These are phyloP conservation scores for Torulaspora quercuum DNA, from an alignment of 805 yeast species.

Conservation along the genomic window DNA sequence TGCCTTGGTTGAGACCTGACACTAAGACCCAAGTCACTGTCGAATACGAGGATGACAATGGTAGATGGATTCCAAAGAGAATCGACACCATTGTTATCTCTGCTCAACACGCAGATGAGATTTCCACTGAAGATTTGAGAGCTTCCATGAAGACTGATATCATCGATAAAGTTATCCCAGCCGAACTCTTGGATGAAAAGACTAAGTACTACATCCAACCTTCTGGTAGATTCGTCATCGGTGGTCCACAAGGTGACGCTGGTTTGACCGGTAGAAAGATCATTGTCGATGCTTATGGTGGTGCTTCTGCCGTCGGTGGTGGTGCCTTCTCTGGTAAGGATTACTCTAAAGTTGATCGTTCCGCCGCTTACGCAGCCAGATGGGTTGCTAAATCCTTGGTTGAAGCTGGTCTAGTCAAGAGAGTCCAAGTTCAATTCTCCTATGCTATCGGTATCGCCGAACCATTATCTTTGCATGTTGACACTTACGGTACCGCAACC, in stretches of 20 bases:
- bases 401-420: slow-evolving; percentile 89
- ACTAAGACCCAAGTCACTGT: slow-evolving; percentile 99
- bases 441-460: slow-evolving; percentile 99
- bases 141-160: slow-evolving; percentile 70
- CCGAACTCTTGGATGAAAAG: slow-evolving; percentile 84
- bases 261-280: slow-evolving; percentile 99
- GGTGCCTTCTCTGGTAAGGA: slow-evolving; percentile 99
- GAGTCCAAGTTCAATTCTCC: slow-evolving; percentile 97
- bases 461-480: slow-evolving; percentile 96
- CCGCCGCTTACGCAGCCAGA: slow-evolving; percentile 99
- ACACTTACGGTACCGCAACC: slow-evolving; percentile 96
- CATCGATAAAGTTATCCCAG: slow-evolving; percentile 89
- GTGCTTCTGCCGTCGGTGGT: slow-evolving; percentile 99
- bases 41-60: slow-evolving; percentile 89
- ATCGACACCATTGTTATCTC: slow-evolving; percentile 97
- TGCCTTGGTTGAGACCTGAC: slow-evolving; percentile 98
- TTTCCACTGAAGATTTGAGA: slow-evolving; percentile 91
- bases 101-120: slow-evolving; percentile 96
- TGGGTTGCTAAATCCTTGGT: slow-evolving; percentile 99
- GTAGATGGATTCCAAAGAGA: slow-evolving; percentile 93
- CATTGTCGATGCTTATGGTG: slow-evolving; percentile 99
- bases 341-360: slow-evolving; percentile 99
- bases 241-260: slow-evolving; percentile 99
- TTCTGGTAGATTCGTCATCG: slow-evolving; percentile 98
- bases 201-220: slow-evolving; percentile 98